Conservation (phyloP, 768 basidiomycete species). For the Psilocybe cyanescens region DNA sequence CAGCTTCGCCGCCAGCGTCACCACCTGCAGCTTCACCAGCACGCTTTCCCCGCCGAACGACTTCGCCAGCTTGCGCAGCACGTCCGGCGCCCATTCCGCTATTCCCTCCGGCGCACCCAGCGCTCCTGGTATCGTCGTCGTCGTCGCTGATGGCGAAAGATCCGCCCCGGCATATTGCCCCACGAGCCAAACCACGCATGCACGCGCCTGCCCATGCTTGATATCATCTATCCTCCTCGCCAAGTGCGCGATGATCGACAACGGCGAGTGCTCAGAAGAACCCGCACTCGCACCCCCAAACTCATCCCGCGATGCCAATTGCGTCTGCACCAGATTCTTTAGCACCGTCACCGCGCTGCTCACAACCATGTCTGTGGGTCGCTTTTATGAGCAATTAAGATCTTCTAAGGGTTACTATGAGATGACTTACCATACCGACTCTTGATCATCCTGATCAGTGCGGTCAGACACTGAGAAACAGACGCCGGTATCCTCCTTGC, state of each 20-base stretch:
- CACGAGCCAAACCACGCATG: conserved; percentile 91
- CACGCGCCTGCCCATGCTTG: conserved; percentile 76
- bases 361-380: conserved; percentile 68
- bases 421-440: conserved; percentile 64
- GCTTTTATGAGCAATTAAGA: neutral
- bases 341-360: conserved; percentile 84
- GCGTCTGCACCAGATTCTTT: conserved; percentile 80
- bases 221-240: conserved; percentile 82
- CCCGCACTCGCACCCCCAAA: conserved; percentile 22
- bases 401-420: neutral
- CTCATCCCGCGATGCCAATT: conserved; percentile 41
- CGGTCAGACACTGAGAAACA: conserved; percentile 70
- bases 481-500: conserved; percentile 72
- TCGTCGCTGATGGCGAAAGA: neutral
- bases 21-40: conserved; percentile 79
- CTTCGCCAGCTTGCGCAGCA: conserved; percentile 79
- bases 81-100: conserved; percentile 85
- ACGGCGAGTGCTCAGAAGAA: conserved; percentile 42
- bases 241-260: conserved; percentile 77
- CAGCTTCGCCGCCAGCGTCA: conserved; percentile 88
- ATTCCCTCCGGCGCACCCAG: conserved; percentile 52
- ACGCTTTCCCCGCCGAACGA: conserved; percentile 68
- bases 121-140: conserved; percentile 26
- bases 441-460: conserved; percentile 81
- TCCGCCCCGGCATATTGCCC: conserved; percentile 75